phyloP scores from a whole-genome alignment of 2,329 filamentous ascomycete genomes.

The Penicillium brevicompactum region DNA sequence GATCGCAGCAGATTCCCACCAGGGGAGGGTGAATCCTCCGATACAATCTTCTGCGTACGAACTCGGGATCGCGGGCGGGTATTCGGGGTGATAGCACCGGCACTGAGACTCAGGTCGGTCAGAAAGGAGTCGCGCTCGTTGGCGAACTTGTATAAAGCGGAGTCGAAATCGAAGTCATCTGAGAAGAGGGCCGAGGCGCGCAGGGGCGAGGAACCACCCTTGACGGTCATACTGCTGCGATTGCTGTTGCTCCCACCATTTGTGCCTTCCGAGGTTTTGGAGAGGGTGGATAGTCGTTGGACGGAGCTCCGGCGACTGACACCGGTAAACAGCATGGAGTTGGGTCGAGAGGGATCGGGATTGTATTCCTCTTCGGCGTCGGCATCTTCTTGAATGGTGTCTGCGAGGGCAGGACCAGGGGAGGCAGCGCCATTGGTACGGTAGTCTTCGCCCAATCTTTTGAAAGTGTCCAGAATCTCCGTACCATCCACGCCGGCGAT shows the following conservation, averaged over 20 bases:
- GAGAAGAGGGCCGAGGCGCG: slow-evolving; percentile 44
- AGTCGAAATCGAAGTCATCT: slow-evolving; percentile 87
- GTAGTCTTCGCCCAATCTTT: slow-evolving; percentile 46
- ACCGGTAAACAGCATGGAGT: slow-evolving; percentile 29
- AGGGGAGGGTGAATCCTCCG: slow-evolving; percentile 62
- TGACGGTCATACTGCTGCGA: slow-evolving; percentile 66
- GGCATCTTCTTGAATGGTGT: slow-evolving; percentile 64
- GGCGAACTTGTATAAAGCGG: slow-evolving; percentile 89
- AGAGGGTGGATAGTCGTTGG: slow-evolving; percentile 51
- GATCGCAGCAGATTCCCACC: slow-evolving; percentile 52
- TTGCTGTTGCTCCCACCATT: slow-evolving; percentile 64
- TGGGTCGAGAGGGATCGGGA: slow-evolving; percentile 44
- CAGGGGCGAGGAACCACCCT: slow-evolving; percentile 36
- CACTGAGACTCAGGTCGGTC: slow-evolving; percentile 85
- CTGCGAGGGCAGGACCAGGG: slow-evolving; percentile 48
- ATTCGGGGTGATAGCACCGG: slow-evolving; percentile 73
- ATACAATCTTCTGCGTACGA: slow-evolving; percentile 77
- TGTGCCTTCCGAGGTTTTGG: slow-evolving; percentile 48
- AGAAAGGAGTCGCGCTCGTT: slow-evolving; percentile 92
- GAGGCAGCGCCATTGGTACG: slow-evolving; percentile 38
- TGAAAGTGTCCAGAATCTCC: slow-evolving; percentile 48
- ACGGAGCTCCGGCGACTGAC: slow-evolving; percentile 40
- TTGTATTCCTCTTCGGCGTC: slow-evolving; percentile 56
- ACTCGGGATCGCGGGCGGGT: slow-evolving; percentile 73
- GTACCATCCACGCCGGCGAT: slow-evolving; percentile 55